Conservation (phyloP, 768 basidiomycete genomes). For the Coprinellus aureogranulatus region DNA sequence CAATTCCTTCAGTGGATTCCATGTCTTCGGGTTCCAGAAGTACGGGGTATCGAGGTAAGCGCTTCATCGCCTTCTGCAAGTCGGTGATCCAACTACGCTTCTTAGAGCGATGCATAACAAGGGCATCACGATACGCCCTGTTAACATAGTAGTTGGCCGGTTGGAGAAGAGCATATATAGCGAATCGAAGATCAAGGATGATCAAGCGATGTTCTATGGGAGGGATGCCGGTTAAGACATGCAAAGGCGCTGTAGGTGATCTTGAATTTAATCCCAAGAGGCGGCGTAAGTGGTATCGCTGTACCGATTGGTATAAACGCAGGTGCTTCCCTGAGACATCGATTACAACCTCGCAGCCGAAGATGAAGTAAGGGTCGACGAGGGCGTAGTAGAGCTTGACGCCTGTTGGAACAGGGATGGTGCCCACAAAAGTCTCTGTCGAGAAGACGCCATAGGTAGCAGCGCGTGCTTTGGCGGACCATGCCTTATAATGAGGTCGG, state of each 20-base stretch:
- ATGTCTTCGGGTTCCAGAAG: background rate
- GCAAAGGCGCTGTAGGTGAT: constrained; percentile 16
- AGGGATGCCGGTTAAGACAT: constrained; percentile 23
- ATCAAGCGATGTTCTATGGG: constrained; percentile 19
- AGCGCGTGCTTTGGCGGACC: background rate
- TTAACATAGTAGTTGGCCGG: background rate
- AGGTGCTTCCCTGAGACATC: constrained; percentile 6
- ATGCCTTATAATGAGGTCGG: background rate
- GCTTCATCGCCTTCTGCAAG: background rate
- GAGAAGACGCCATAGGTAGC: background rate
- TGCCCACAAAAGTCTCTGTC: background rate
- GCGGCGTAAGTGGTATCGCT: constrained; percentile 18
- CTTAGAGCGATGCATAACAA: background rate
- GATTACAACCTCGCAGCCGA: background rate
- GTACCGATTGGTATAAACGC: constrained; percentile 13
- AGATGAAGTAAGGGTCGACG: constrained; percentile 1
- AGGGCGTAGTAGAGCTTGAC: background rate
- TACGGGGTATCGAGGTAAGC: background rate
- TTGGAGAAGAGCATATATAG: constrained; percentile 17
- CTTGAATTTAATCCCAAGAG: constrained; percentile 18
- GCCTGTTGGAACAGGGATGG: background rate
- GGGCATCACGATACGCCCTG: background rate
- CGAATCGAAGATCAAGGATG: constrained; percentile 12
- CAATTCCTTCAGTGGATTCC: background rate
- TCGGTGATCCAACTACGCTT: constrained; percentile 1